These are phyloP conservation scores for Heimioporus sp. DNA, from an alignment of 768 basidiomycete genomes.

Conservation along the genomic window DNA sequence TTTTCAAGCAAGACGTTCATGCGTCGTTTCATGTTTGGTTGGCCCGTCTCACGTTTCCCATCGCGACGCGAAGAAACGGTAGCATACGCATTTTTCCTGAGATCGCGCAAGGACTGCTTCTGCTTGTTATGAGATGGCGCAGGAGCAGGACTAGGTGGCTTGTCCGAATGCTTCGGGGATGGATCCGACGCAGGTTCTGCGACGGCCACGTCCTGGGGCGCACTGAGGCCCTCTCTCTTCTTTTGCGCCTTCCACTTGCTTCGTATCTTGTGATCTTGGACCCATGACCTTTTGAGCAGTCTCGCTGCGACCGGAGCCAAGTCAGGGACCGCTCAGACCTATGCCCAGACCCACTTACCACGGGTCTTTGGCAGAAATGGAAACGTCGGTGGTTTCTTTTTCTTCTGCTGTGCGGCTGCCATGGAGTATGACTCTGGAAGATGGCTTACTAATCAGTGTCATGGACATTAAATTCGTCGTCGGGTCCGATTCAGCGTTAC, in stretches of 20 bases:
- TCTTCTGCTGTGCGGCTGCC: constrained; percentile 11
- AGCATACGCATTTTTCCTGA: constrained; percentile 63
- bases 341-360: constrained; percentile 43
- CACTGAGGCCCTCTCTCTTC: constrained; percentile 42
- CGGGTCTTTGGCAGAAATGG: constrained; percentile 59
- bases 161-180: constrained; percentile 1
- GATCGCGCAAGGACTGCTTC: constrained; percentile 49
- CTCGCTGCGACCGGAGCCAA: constrained; percentile 48
- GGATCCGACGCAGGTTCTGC: neutral
- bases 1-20: constrained; percentile 87
- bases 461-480: constrained; percentile 24
- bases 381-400: constrained; percentile 67
- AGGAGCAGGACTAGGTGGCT: constrained; percentile 1
- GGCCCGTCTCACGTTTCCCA: constrained; percentile 39
- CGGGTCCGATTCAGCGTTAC: constrained; percentile 12
- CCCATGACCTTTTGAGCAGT: constrained; percentile 78
- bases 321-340: constrained; percentile 2
- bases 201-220: neutral
- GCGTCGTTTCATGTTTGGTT: constrained; percentile 81
- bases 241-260: constrained; percentile 77
- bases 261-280: constrained; percentile 73
- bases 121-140: constrained; percentile 9
- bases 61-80: constrained; percentile 35
- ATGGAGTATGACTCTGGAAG: neutral
- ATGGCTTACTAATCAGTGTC: constrained; percentile 23